Conservation (phyloP, 495 filamentous ascomycete species). For the Niebla homalea region DNA sequence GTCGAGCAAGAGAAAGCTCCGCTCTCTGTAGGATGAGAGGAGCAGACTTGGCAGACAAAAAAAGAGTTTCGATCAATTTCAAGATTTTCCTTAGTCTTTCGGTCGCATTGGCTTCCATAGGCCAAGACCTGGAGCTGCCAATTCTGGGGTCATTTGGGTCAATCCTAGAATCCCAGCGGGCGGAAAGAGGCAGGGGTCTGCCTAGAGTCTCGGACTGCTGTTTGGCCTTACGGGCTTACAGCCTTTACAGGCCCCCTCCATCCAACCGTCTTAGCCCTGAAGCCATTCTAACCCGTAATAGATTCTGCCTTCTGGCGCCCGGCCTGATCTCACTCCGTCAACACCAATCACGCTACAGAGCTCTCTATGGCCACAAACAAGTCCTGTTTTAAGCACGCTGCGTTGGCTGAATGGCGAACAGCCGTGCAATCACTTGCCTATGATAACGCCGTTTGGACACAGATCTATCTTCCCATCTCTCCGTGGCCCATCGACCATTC, state of each 20-base stretch:
- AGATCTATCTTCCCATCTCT: too few species aligned
- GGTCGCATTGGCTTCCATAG: not conserved
- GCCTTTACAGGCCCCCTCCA: too few species aligned
- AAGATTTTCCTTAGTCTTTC: slow-evolving; percentile 13
- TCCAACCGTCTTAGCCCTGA: too few species aligned
- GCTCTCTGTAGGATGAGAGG: slow-evolving; percentile 31
- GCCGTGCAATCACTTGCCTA: too few species aligned
- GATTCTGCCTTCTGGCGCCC: slow-evolving; percentile 1
- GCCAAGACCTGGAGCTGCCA: too few species aligned
- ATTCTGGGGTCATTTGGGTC: too few species aligned
- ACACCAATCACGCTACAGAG: slow-evolving; percentile 1
- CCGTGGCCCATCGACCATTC: too few species aligned
- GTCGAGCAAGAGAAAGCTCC: slow-evolving; percentile 43
- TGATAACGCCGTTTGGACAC: too few species aligned
- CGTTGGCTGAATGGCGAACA: not conserved
- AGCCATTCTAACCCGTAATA: too few species aligned
- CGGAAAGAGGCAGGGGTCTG: not conserved
- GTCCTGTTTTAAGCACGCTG: not conserved
- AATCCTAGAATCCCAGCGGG: not conserved
- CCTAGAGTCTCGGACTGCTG: too few species aligned
- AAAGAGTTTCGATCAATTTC: slow-evolving; percentile 16
- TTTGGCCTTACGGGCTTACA: too few species aligned
- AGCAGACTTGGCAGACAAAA: slow-evolving; percentile 22
- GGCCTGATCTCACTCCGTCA: not conserved
- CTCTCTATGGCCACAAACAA: not conserved